Evolutionary conservation across 2,329 filamentous ascomycete species (phyloP).

Genomic region (Apiospora kogelbergensis): DNA sequence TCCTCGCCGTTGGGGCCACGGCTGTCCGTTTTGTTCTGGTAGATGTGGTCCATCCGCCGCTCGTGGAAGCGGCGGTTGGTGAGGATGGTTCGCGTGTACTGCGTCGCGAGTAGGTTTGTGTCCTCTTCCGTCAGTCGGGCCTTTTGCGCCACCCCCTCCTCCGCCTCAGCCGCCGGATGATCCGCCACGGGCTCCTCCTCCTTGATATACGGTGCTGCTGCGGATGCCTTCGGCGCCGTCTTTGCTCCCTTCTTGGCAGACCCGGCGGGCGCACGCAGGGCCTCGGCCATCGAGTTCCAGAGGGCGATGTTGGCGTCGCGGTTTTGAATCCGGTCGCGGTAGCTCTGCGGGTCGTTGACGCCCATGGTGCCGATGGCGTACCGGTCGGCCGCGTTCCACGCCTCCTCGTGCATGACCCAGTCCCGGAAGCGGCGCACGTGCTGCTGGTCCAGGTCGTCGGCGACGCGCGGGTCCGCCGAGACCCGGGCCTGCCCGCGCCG

Average conservation of each 20-base stretch:
- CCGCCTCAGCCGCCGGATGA: too few species aligned
- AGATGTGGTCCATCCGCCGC: not conserved
- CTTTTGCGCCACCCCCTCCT: not conserved
- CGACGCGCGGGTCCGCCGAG: not conserved
- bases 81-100: not conserved
- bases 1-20: not conserved
- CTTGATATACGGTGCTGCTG: too few species aligned
- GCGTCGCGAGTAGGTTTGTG: not conserved
- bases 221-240: too few species aligned
- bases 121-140: not conserved
- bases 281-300: too few species aligned
- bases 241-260: too few species aligned
- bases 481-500: too few species aligned
- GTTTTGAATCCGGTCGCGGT: too few species aligned
- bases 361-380: too few species aligned
- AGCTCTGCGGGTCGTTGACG: too few species aligned
- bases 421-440: constrained; percentile 14
- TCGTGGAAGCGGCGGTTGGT: not conserved
- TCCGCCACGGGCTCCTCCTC: too few species aligned
- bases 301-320: too few species aligned
- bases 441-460: not conserved
- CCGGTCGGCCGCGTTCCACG: constrained; percentile 9
- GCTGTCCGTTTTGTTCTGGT: not conserved
- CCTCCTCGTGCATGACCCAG: constrained; percentile 16
- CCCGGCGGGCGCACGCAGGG: too few species aligned